A percentile compares a stretch with the other conserved stretches of the same genome.
Conservation (phyloP, 2,329 filamentous ascomycete species). For the Rhytidhysteron rufulum region DNA sequence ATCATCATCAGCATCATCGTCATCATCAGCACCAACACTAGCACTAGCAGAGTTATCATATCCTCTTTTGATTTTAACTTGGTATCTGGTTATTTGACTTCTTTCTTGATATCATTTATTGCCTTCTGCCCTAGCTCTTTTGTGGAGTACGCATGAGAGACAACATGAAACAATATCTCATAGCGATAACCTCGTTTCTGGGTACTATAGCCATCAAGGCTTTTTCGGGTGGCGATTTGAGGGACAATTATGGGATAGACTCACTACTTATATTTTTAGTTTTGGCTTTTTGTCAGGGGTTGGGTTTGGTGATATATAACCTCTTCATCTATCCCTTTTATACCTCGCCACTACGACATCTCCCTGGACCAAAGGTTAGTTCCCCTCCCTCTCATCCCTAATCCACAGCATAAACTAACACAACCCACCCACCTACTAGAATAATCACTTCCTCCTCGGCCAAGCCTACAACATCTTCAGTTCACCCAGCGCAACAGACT, state of each 20-base stretch:
- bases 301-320: conserved; percentile 11
- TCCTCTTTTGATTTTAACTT: too few species aligned
- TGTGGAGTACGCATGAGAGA: too few species aligned
- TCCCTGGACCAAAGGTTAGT: conserved; percentile 10
- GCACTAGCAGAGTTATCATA: too few species aligned
- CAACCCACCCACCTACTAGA: background rate
- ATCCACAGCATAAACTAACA: background rate
- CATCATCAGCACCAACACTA: background rate
- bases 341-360: conserved; percentile 12
- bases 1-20: background rate
- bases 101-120: background rate
- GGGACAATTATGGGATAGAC: too few species aligned
- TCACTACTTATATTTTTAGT: too few species aligned
- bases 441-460: conserved; percentile 6
- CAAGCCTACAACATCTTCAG: conserved; percentile 9
- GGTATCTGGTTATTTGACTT: background rate
- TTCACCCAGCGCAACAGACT: background rate
- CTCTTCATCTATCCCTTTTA: conserved; percentile 15
- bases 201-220: too few species aligned
- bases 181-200: too few species aligned
- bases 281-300: too few species aligned
- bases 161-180: too few species aligned
- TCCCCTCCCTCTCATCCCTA: background rate
- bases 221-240: too few species aligned
- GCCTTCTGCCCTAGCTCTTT: too few species aligned